Evolutionary conservation across 2,329 filamentous ascomycete species (phyloP), one percentile per base, ranked within the genome.

Genomic region (Tolypocladium tropicale): DNA sequence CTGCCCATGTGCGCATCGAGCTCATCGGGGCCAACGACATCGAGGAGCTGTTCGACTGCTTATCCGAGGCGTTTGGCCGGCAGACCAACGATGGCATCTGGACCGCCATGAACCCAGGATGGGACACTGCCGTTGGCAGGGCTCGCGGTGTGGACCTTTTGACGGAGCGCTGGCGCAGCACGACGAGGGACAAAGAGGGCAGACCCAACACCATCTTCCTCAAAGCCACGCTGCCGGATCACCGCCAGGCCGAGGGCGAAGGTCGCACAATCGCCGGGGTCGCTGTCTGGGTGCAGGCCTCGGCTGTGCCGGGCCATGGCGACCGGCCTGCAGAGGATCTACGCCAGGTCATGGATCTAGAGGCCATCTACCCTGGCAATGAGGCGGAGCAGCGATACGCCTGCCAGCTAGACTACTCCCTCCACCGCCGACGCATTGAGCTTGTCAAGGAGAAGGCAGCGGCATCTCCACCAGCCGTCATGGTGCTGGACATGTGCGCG

Each of bases 261-360:
- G 39, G n/a, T 30, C 66, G 66, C 43, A 54, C 60, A 10, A 69
- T 82, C n/a, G 80, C 70, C 11, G 81, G 81, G 18, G 57, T 79
- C 32, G 79, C 81, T 3, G 76, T 82, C 55, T 84, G 81, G 81
- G 62, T 70, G 10, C 81, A 84, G 59, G 65, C 70, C 0, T 82
- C 80, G 0, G 65, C 70, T 7, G 72, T 81, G 0, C 68, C 72
- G 2, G 80, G 79, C 14, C 63, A 73, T 52, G 81, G 81, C 14
- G 74, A 77, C 30, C 59, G 57, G 28, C 73, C 68, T 1, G 56
- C 68, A 23, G 63, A 68, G 16, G 68, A 74, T 23, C 61, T 76
- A 3, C 61, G 59, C 54, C 53, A 56, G 7, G 61, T 55, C 0
- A 55, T 69, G 34, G 64, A 73, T 36, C 60, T 77, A 1, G 64